These are phyloP conservation scores for Rhodotorula graminis DNA, from an alignment of 768 basidiomycete species.

Conservation along the genomic window DNA sequence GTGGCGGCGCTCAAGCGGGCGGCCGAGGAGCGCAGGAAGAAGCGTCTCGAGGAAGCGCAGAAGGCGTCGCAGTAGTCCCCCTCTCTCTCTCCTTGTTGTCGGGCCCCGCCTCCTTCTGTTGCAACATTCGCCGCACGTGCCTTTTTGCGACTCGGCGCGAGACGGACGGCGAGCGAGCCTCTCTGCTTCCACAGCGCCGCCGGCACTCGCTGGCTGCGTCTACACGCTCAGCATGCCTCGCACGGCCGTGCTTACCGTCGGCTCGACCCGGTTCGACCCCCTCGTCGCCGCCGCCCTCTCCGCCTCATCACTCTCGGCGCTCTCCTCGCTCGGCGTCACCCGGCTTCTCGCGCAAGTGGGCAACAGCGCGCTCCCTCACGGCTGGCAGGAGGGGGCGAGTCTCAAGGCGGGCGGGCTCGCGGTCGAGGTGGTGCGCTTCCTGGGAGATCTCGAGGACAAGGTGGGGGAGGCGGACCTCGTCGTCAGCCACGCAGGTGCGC, in stretches of 20 bases:
- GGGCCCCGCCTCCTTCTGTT: not conserved
- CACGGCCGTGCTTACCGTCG: slow-evolving; percentile 38
- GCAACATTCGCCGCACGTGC: too few relatives aligned
- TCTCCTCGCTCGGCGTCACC: slow-evolving; percentile 15
- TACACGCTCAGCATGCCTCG: not conserved
- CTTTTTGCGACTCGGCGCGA: too few relatives aligned
- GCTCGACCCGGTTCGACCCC: slow-evolving; percentile 36
- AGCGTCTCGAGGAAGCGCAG: slow-evolving; percentile 30
- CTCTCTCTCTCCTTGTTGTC: not conserved
- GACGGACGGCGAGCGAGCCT: too few relatives aligned
- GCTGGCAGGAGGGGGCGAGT: not conserved
- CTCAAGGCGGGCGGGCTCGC: slow-evolving; percentile 47
- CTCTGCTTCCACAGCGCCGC: not conserved
- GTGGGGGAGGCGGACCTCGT: slow-evolving; percentile 68
- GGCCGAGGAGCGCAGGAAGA: slow-evolving; percentile 57
- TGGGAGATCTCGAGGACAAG: slow-evolving; percentile 63
- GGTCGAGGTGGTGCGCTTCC: slow-evolving; percentile 69
- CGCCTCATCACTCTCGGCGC: slow-evolving; percentile 12
- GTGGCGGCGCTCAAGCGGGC: slow-evolving; percentile 74
- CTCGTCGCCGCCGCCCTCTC: slow-evolving; percentile 35
- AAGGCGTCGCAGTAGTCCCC: not conserved
- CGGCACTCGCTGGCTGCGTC: too few relatives aligned
- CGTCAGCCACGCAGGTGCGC: slow-evolving; percentile 86
- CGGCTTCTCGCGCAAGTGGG: slow-evolving; percentile 35
- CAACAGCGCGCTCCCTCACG: slow-evolving; percentile 5